Evolutionary conservation across 148 eudicot species (phyloP), one percentile per base, ranked within the genome.

Genomic region (Amaranthus hypochondriacus): DNA sequence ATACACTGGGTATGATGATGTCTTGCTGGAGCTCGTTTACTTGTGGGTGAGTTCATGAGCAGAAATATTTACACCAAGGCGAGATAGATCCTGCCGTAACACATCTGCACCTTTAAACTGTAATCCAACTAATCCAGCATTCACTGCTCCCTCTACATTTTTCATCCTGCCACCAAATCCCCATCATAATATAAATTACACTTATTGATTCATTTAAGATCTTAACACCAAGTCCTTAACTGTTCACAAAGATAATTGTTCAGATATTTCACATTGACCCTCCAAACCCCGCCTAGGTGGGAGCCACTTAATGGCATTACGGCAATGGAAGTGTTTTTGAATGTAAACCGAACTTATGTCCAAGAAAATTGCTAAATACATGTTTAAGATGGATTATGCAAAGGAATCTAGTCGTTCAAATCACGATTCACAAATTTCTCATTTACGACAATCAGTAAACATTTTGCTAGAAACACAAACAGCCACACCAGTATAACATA

Each of bases 111-210:
- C 85, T 86, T 81, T 90, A 79, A 92, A 92, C 10, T 89, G 96
- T 48, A 92, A 72, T 73, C 96, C 98, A 4, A 78, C 56, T 69
- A 92, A 85, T 63, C 98, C 96, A 72, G 85, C 87, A 62, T 87
- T 80, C 28, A 56, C 70, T 71, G 98, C 98, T 76, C 91, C 98
- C 72, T 92, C 89, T 43, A 90, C 91, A 71, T 92, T 92, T 81
- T 79, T 82, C 84, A 82, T 76, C 91, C 96, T 92, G 84, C 54
- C 15, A 59, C 21, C 68, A 42, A 66, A 68, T 50, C 15, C 42
- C 43, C 66, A 56, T 73, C 52, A 60, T 43, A 61, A 60, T 42
- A 60, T 42, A 61, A 7, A 48, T 7, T 44, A 42, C 43, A 74
- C 12, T 48, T 47, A 28, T 28, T 28, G 39, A 28, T 28, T 28